Evolutionary conservation across 805 yeast genomes (phyloP), one percentile per base, ranked within the genome.

Genomic region (Jamesozyma spencerorum): DNA sequence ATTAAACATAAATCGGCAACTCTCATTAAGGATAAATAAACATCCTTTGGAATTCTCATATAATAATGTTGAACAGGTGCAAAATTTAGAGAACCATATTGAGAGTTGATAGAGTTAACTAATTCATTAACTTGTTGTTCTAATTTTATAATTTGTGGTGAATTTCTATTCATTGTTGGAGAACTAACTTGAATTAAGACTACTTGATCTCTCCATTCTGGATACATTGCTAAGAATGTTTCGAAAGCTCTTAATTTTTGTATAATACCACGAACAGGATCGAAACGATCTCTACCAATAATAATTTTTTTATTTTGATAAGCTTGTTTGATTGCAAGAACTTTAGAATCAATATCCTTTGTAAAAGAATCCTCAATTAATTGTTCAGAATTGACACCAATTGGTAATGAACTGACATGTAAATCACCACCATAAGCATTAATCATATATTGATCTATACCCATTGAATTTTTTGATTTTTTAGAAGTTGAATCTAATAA

Each of bases 41-140:
- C 97, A 43, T 82, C 92, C 48, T 81, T 79, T 28, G 81, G 85
- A 47, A 92, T 76, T 52, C 94, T 75, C 76, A 85, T 83, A 54
- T 88, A 94, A 64, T 85, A 92, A 60, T 90, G 96, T 52, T 85
- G 84, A 27, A 92, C 86, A 0, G 98, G 98, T 2, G 88, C 73
- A 44, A 75, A 81, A 56, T 88, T 79, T 46, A 92, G 70, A 36
- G 76, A 71, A 13, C 98, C 97, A 56, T 77, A 90, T 41, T 77
- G 77, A 14, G 94, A 79, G 57, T 92, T 92, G 56, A 92, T 90
- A 40, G 74, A 77, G 32, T 82, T 72, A 4, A 90, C 81, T 46
- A 90, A 63, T 51, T 92, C 97, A 37, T 81, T 72, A 10, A 86
- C 95, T 58, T 83, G 82, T 50, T 77, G 77, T 56, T 86, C 97